Evolutionary conservation across 345 rosid genomes (phyloP), one percentile per base, ranked within the genome.

Genomic region (Tarenaya hassleriana): DNA sequence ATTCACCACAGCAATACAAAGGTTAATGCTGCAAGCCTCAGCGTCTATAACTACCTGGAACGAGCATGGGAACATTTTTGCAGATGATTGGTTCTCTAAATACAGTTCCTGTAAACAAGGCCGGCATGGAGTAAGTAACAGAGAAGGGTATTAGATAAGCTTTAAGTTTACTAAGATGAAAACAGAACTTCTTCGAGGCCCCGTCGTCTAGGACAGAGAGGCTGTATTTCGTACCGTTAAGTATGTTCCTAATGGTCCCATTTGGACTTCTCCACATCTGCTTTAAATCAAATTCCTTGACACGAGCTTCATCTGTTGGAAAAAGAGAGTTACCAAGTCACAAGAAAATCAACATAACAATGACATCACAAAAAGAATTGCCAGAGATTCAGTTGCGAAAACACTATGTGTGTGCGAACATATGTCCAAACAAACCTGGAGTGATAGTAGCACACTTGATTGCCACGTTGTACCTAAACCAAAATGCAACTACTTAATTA

Each of bases 201-300:
- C 10, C 7, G 7, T 31, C n/a, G n/a, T 18, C 31, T 32, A 47
- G 61, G 55, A 31, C 60, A 62, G 20, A 2, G 47, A 53, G 69
- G n/a, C n/a, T n/a, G n/a, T n/a, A n/a, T n/a, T n/a, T n/a, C 75
- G 51, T 20, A 90, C 97, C 97, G 62, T 90, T 90, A 44, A 90
- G 72, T 61, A 86, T 90, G 70, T 86, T 90, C 50, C 95, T 71
- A 31, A 90, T 90, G 11, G 97, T 90, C 49, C 97, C 94, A 47
- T 90, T 90, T 41, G 97, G 95, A 75, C 97, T 90, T 68, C 56
- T 86, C 97, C 97, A 90, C 97, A 90, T 90, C 16, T 66, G 74
- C 64, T 90, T 90, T 69, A 90, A 72, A 40, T 48, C 54, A 52
- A 86, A 90, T 73, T 90, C 97, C 76, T 68, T 69, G 42, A 89